These are phyloP conservation scores for Byssoonygena ceratinophila DNA, from an alignment of 2,329 filamentous ascomycete species.

Conservation along the genomic window DNA sequence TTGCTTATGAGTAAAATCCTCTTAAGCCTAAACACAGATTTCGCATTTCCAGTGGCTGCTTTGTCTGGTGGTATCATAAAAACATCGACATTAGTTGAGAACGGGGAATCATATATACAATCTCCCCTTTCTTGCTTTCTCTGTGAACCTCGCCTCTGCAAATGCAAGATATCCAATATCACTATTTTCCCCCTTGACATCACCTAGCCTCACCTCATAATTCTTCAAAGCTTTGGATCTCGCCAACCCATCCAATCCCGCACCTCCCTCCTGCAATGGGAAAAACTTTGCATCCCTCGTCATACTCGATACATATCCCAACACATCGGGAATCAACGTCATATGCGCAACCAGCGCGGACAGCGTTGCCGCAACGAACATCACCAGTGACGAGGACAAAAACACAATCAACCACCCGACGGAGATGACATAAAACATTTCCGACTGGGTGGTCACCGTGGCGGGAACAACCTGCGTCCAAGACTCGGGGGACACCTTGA, in stretches of 20 bases:
- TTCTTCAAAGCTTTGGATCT: slow-evolving; percentile 7
- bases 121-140: not conserved
- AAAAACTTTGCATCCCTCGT: slow-evolving; percentile 10
- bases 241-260: slow-evolving; percentile 2
- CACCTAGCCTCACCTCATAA: slow-evolving; percentile 5
- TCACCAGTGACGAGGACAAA: slow-evolving; percentile 2
- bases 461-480: not conserved
- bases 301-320: slow-evolving; percentile 9
- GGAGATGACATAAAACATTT: not conserved
- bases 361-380: slow-evolving; percentile 4
- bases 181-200: not conserved
- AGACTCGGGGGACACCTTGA: no score
- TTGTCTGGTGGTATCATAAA: no score
- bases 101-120: slow-evolving; percentile 5
- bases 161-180: slow-evolving; percentile 5
- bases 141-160: not conserved
- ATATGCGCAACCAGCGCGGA: not conserved
- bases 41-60: no score
- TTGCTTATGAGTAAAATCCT: no score
- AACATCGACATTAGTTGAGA: no score
- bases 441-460: not conserved
- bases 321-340: slow-evolving; percentile 8
- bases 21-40: no score
- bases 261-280: slow-evolving; percentile 2
- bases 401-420: slow-evolving; percentile 2